A percentile compares a stretch with the other conserved stretches of the same genome.
These are phyloP conservation scores for Pyracantha coccinea DNA, from an alignment of 331 rosid species.

Conservation along the genomic window DNA sequence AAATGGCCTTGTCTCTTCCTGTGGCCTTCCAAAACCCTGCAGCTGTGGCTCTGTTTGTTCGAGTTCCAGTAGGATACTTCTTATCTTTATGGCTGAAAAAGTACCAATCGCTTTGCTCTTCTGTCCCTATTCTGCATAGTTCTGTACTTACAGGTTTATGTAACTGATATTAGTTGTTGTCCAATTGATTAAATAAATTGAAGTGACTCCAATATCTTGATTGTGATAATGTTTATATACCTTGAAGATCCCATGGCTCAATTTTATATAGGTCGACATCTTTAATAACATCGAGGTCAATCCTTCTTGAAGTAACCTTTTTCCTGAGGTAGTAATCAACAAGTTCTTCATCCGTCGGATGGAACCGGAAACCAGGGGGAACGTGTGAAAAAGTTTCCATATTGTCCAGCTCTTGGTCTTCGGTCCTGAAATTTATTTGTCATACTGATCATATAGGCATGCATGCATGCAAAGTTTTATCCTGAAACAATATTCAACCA, in stretches of 20 bases:
- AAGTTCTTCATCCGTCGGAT: constrained; percentile 95
- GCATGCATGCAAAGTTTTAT: constrained; percentile 25
- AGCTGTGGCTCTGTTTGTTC: constrained; percentile 87
- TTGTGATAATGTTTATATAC: constrained; percentile 20
- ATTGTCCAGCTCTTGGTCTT: constrained; percentile 11
- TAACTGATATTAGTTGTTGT: not conserved
- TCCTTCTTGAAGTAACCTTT: constrained; percentile 60
- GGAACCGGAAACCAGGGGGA: constrained; percentile 96
- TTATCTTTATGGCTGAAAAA: constrained; percentile 92
- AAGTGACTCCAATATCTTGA: not conserved
- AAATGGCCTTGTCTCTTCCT: constrained; percentile 91
- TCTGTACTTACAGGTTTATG: constrained; percentile 24
- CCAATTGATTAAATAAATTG: not conserved
- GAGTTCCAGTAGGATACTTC: constrained; percentile 88
- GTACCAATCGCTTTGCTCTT: constrained; percentile 85
- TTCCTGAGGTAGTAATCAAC: constrained; percentile 89
- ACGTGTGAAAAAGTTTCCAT: constrained; percentile 66
- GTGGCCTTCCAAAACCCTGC: constrained; percentile 99
- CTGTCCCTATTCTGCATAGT: constrained; percentile 78
- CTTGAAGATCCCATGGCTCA: constrained; percentile 99
- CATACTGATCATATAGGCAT: constrained; percentile 13
- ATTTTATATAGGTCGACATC: constrained; percentile 92
- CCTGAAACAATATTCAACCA: not conserved
- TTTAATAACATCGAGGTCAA: constrained; percentile 84
- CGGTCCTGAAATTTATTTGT: constrained; percentile 33